These are phyloP conservation scores for Prototheca wickerhamii DNA, from an alignment of 163 green algal species.

Conservation along the genomic window DNA sequence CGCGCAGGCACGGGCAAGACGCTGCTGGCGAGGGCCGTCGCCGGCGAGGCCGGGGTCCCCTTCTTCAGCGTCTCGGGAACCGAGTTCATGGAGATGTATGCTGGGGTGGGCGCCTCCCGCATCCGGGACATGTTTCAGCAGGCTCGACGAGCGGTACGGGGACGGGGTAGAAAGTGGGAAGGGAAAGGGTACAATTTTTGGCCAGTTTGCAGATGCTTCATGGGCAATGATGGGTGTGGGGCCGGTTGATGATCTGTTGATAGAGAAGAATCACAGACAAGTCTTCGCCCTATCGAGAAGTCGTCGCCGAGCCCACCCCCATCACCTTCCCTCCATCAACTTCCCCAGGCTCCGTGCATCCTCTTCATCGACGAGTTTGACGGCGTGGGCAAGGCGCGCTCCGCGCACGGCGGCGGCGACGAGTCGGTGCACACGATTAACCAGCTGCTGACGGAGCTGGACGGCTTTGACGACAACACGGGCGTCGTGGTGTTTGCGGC, in stretches of 20 bases:
- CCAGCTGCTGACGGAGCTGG: constrained; percentile 85
- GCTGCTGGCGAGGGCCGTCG: constrained; percentile 91
- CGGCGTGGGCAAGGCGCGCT: constrained; percentile 72
- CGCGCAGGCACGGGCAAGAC: constrained; percentile 90
- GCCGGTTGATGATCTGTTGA: not conserved
- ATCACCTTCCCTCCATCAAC: not conserved
- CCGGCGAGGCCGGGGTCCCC: constrained; percentile 85
- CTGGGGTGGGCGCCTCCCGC: constrained; percentile 69
- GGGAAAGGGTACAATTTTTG: not conserved
- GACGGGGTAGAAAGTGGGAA: not conserved
- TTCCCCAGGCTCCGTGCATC: constrained; percentile 77
- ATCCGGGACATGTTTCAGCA: constrained; percentile 76
- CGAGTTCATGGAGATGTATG: constrained; percentile 82
- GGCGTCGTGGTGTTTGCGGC: constrained; percentile 93
- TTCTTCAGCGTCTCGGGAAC: constrained; percentile 82
- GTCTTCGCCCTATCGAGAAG: too few species aligned
- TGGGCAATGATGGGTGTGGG: not conserved
- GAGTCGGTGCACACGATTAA: constrained; percentile 81
- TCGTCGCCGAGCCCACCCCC: not conserved
- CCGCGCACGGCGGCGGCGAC: constrained; percentile 53
- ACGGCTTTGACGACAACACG: constrained; percentile 97
- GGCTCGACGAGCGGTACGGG: constrained; percentile 14
- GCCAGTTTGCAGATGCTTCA: not conserved
- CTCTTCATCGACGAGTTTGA: constrained; percentile 99
- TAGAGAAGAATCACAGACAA: too few species aligned